phyloP scores from a whole-genome alignment of 2,329 filamentous ascomycete genomes.

The Fusarium piperis region DNA sequence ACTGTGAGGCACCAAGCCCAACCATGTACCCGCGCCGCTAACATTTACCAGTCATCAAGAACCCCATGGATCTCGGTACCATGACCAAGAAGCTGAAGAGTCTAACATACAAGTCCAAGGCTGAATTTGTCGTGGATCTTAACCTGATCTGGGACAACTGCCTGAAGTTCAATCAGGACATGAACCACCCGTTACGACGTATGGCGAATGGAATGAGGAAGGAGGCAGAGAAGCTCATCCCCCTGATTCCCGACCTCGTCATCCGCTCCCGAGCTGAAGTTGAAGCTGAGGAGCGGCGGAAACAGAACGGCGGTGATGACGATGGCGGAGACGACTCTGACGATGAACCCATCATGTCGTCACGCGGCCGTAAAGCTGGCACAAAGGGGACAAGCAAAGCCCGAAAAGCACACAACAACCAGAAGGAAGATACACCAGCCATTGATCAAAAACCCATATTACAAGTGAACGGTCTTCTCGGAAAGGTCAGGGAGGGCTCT shows the following conservation, averaged over 20 bases:
- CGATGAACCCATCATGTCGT: constrained; percentile 98
- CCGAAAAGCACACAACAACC: constrained; percentile 77
- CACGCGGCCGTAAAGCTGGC: constrained; percentile 83
- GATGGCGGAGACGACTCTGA: constrained; percentile 92
- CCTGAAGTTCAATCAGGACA: constrained; percentile 92
- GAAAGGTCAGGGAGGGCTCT: constrained; percentile 75
- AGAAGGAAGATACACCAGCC: constrained; percentile 81
- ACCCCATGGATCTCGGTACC: constrained; percentile 95
- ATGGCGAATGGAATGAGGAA: constrained; percentile 97
- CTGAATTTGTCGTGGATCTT: constrained; percentile 92
- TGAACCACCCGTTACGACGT: constrained; percentile 85
- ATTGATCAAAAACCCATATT: constrained; percentile 78
- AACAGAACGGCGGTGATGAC: constrained; percentile 85
- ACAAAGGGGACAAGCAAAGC: constrained; percentile 82
- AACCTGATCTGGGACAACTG: constrained; percentile 98
- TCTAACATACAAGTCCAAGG: constrained; percentile 84
- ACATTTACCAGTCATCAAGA: constrained; percentile 78
- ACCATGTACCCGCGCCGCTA: constrained; percentile 20
- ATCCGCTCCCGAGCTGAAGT: constrained; percentile 94
- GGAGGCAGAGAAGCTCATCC: constrained; percentile 95
- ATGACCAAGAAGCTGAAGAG: constrained; percentile 98
- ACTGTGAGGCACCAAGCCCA: constrained; percentile 67
- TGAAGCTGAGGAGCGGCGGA: constrained; percentile 84
- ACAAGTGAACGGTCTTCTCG: constrained; percentile 71
- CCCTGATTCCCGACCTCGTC: constrained; percentile 90